Evolutionary conservation across 2,329 filamentous ascomycete genomes (phyloP).

Genomic region (Chalaropsis thielavioides): DNA sequence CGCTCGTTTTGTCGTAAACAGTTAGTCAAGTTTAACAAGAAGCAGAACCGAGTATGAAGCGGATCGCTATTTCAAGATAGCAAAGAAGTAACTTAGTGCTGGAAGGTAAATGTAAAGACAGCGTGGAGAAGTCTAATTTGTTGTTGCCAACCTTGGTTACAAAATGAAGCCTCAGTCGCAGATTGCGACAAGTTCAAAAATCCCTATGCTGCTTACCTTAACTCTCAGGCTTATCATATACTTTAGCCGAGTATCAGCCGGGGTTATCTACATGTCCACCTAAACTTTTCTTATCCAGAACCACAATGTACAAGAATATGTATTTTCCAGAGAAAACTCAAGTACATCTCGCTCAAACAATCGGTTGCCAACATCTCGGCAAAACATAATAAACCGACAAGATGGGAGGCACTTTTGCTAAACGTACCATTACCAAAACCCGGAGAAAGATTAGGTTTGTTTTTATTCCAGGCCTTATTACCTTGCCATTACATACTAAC

Average conservation of each 20-base stretch:
- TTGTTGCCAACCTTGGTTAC: background rate
- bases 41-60: too few relatives aligned
- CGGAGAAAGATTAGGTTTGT: slow-evolving; percentile 53
- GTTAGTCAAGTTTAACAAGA: background rate
- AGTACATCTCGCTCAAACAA: background rate
- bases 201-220: background rate
- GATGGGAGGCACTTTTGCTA: slow-evolving; percentile 52
- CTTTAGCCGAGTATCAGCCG: slow-evolving; percentile 5
- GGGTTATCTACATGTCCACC: background rate
- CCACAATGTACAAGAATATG: background rate
- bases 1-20: background rate
- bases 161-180: background rate
- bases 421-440: slow-evolving; percentile 57
- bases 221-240: background rate
- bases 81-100: too few relatives aligned
- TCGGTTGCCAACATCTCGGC: background rate
- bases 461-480: background rate
- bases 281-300: slow-evolving; percentile 4
- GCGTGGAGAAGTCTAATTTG: too few relatives aligned
- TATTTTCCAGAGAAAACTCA: background rate
- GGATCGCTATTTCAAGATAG: too few relatives aligned
- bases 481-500: slow-evolving; percentile 15
- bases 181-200: background rate
- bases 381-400: slow-evolving; percentile 20
- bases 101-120: background rate